Percentiles rank a stretch among this genome's conserved stretches.
These are phyloP conservation scores for Scedosporium minutisporum DNA, from an alignment of 2,329 filamentous ascomycete genomes.

Conservation along the genomic window DNA sequence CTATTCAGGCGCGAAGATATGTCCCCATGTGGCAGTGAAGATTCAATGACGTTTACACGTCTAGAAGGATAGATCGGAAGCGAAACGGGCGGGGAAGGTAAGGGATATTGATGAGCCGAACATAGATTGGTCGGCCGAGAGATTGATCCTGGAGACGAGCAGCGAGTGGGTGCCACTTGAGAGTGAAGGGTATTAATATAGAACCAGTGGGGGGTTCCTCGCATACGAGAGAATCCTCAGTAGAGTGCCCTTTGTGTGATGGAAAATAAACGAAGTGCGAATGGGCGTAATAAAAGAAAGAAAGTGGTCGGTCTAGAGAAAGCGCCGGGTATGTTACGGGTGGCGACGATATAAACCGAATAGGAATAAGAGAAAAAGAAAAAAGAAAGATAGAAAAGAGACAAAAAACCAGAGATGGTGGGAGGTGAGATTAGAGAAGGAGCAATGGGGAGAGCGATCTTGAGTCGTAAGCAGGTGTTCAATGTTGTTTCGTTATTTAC, in stretches of 20 bases:
- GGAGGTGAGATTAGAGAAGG: neutral
- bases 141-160: neutral
- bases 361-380: neutral
- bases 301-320: neutral
- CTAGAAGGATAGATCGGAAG: neutral
- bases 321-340: neutral
- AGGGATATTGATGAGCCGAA: neutral
- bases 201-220: neutral
- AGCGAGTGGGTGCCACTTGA: neutral
- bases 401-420: neutral
- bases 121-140: neutral
- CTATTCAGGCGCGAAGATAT: neutral
- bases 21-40: neutral
- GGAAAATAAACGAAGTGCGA: neutral
- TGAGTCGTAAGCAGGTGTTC: too few relatives aligned
- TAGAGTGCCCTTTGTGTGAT: neutral
- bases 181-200: neutral
- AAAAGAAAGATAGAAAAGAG: neutral
- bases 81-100: neutral
- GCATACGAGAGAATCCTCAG: too few relatives aligned
- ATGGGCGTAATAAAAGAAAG: neutral
- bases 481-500: too few relatives aligned
- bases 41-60: neutral
- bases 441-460: neutral
- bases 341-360: neutral